Percentiles rank a stretch among this genome's conserved stretches.
Conservation (phyloP, 139 green algal genomes). For the Dunaliella primolecta region DNA sequence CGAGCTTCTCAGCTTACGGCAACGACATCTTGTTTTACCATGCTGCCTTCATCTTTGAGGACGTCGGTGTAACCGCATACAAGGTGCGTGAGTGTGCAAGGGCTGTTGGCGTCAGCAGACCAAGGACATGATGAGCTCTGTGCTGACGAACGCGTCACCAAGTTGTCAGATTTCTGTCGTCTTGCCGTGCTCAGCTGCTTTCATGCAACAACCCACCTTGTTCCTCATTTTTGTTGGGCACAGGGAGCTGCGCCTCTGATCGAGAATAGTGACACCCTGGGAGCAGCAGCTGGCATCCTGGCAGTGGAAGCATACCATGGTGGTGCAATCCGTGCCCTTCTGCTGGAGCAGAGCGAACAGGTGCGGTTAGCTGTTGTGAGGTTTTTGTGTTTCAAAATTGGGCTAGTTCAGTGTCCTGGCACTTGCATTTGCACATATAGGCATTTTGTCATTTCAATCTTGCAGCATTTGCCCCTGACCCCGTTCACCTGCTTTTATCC, state of each 20-base stretch:
- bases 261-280: slow-evolving; percentile 19
- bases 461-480: not conserved
- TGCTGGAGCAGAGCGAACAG: slow-evolving; percentile 12
- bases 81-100: not conserved
- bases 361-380: not conserved
- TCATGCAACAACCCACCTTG: not conserved
- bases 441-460: not conserved
- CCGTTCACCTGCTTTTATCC: too few relatives aligned
- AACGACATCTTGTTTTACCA: slow-evolving; percentile 53
- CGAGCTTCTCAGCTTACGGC: slow-evolving; percentile 40
- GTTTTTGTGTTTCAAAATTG: not conserved
- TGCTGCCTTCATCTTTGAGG: slow-evolving; percentile 59
- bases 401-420: not conserved
- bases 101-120: not conserved
- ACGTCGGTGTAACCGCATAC: slow-evolving; percentile 55
- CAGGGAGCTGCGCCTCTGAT: slow-evolving; percentile 25
- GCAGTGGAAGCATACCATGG: slow-evolving; percentile 56
- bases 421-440: not conserved
- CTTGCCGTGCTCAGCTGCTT: not conserved
- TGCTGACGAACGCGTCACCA: not conserved
- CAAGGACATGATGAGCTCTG: not conserved
- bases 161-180: not conserved
- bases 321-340: slow-evolving; percentile 33
- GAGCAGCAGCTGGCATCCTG: slow-evolving; percentile 38
- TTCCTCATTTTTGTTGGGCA: not conserved